Evolutionary conservation across 345 rosid genomes (phyloP).

Genomic region (Murraya koenigii): DNA sequence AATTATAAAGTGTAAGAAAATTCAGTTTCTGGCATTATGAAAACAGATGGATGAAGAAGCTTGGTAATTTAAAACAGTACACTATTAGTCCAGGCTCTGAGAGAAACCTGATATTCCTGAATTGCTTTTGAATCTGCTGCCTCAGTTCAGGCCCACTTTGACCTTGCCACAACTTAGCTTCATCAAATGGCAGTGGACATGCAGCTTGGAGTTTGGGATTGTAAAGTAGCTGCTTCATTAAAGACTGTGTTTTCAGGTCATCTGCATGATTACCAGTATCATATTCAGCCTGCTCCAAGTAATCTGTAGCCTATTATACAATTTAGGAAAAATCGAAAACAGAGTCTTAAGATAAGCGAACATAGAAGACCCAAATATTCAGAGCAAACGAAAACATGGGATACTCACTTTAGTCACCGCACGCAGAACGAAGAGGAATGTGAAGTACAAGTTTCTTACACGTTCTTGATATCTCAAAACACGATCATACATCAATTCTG

Average conservation of each 20-base stretch:
- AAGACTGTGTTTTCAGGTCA: slow-evolving; percentile 77
- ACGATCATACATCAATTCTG: slow-evolving; percentile 71
- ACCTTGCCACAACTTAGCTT: slow-evolving; percentile 96
- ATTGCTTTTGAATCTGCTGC: slow-evolving; percentile 71
- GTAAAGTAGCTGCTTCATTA: slow-evolving; percentile 71
- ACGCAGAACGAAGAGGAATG: slow-evolving; percentile 87
- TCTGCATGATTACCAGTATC: slow-evolving; percentile 74
- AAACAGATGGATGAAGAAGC: no score
- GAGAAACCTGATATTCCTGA: slow-evolving; percentile 82
- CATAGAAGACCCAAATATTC: background rate
- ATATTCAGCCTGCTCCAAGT: slow-evolving; percentile 87
- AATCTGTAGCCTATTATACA: slow-evolving; percentile 56
- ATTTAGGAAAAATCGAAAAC: background rate
- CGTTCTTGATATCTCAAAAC: slow-evolving; percentile 83
- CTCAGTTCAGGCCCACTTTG: slow-evolving; percentile 94
- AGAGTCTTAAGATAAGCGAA: background rate
- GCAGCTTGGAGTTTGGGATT: slow-evolving; percentile 80
- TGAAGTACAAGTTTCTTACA: slow-evolving; percentile 84
- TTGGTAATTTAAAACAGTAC: background rate
- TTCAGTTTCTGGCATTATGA: background rate
- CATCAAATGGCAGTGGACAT: slow-evolving; percentile 93
- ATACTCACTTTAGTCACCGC: slow-evolving; percentile 79
- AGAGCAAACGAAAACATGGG: background rate
- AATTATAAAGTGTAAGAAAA: background rate
- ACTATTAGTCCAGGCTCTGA: slow-evolving; percentile 11